Percentiles rank a stretch among this genome's conserved stretches.
Evolutionary conservation across 2,329 filamentous ascomycete genomes (phyloP).

Genomic region (Botrytis paeoniae): DNA sequence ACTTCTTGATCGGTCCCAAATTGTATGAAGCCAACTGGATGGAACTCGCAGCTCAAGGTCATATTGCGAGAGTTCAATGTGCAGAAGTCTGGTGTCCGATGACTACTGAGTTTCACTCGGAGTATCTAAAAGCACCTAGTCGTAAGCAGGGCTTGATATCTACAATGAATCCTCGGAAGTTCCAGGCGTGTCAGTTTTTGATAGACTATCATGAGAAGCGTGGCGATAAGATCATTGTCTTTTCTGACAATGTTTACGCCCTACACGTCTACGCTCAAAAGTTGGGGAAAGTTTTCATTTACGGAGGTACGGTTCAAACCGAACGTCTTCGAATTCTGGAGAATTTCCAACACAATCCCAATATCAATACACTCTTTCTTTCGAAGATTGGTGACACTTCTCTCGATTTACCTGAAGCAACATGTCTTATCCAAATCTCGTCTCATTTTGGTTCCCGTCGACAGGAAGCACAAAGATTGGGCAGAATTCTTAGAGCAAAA

Average conservation of each 20-base stretch:
- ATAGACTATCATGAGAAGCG: conserved; percentile 95
- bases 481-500: conserved; percentile 91
- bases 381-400: conserved; percentile 98
- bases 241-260: conserved; percentile 95
- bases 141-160: conserved; percentile 71
- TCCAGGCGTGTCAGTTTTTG: conserved; percentile 95
- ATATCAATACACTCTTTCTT: conserved; percentile 88
- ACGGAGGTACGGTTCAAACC: conserved; percentile 75
- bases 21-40: conserved; percentile 99
- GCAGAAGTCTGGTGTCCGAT: conserved; percentile 99
- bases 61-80: conserved; percentile 95
- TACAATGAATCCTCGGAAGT: conserved; percentile 97
- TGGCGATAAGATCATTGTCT: conserved; percentile 97
- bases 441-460: conserved; percentile 95
- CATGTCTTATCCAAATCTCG: conserved; percentile 94
- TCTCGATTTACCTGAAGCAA: conserved; percentile 94
- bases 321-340: conserved; percentile 86
- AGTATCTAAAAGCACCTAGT: conserved; percentile 74
- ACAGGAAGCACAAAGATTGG: conserved; percentile 91
- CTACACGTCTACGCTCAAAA: conserved; percentile 81
- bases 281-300: conserved; percentile 84
- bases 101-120: conserved; percentile 96
- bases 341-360: conserved; percentile 90
- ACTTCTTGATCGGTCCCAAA: conserved; percentile 96
- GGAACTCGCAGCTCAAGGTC: conserved; percentile 93